These are phyloP conservation scores for Hypoxylon fuscum DNA, from an alignment of 495 filamentous ascomycete genomes.

Conservation along the genomic window DNA sequence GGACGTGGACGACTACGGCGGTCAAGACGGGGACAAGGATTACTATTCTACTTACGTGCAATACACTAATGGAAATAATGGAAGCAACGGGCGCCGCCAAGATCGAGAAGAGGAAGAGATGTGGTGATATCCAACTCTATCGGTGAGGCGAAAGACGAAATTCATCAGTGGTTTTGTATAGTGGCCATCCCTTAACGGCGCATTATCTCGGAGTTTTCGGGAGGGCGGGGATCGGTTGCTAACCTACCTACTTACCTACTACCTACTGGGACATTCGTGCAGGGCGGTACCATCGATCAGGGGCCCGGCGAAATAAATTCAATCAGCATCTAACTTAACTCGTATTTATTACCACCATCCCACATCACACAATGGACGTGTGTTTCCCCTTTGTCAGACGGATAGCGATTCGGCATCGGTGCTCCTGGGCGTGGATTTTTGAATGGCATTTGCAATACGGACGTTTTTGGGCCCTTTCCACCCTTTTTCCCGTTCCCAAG, in stretches of 20 bases:
- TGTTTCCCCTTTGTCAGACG: conserved; percentile 25
- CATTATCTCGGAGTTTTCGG: conserved; percentile 38
- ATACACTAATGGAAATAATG: conserved; percentile 37
- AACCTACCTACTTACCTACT: neutral
- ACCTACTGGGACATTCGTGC: conserved; percentile 14
- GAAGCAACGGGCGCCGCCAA: conserved; percentile 36
- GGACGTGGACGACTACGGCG: conserved; percentile 35
- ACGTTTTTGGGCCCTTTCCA: neutral
- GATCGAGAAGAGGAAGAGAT: conserved; percentile 41
- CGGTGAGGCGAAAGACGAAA: conserved; percentile 10
- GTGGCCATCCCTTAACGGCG: conserved; percentile 30
- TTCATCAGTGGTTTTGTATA: conserved; percentile 26
- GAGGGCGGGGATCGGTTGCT: conserved; percentile 21
- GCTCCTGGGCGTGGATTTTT: conserved; percentile 15
- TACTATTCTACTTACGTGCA: conserved; percentile 44
- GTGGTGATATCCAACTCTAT: conserved; percentile 35
- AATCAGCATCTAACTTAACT: neutral
- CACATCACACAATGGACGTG: conserved; percentile 11
- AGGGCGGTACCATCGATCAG: conserved; percentile 19
- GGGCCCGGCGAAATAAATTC: conserved; percentile 23
- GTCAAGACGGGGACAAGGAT: conserved; percentile 42
- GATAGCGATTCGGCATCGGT: conserved; percentile 29
- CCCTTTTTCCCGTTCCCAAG: neutral
- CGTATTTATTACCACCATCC: neutral
- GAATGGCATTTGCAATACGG: conserved; percentile 33